Evolutionary conservation across 805 yeast species (phyloP), one percentile per base, ranked within the genome.

Genomic region (Maudiozyma serrabonitensis): DNA sequence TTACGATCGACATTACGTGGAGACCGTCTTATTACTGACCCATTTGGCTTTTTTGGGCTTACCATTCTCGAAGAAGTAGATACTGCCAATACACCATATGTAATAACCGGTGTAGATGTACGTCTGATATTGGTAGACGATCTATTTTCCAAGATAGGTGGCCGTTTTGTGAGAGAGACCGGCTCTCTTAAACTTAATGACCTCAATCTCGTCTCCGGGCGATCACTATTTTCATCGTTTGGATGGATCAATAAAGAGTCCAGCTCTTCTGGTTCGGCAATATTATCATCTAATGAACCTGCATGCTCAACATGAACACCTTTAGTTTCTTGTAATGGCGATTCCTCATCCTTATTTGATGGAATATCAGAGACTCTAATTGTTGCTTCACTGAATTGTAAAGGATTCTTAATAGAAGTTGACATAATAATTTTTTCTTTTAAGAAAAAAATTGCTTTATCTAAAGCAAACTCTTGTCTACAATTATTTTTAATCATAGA

Each of bases 401-500:
- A 51, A 1, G 68, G 66, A 47, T 61, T 65, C 25, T 56, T 62
- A 25, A 63, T 58, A 4, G 64, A 54, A 4, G 68, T 58, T 13
- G 64, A 58, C 41, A 74, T 68, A 18, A 84, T 76, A 26, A 82
- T 69, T 53, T 84, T 71, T 6, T 86, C 81, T 54, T 88, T 74
- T 48, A 89, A 64, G 8, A 67, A 61, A n/a, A 82, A 73, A 8
- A 93, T 88, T 8, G 93, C 84, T 51, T 75, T 76, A 64, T 91
- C 98, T 40, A 91, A 70, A 0, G 89, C 84, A 64, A 91, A 83
- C 61, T 91, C 99, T 32, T 89, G 79, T 0, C 93, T 82, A 66
- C 96, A 89, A 61, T 88, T 96, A 63, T 93, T 91, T 56, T 82
- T 76, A 44, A 91, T 87, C 42, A 90, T 75, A 1, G 95, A 79